phyloP scores from a whole-genome alignment of 2,329 filamentous ascomycete species.

The Phyllosticta ampelicida region DNA sequence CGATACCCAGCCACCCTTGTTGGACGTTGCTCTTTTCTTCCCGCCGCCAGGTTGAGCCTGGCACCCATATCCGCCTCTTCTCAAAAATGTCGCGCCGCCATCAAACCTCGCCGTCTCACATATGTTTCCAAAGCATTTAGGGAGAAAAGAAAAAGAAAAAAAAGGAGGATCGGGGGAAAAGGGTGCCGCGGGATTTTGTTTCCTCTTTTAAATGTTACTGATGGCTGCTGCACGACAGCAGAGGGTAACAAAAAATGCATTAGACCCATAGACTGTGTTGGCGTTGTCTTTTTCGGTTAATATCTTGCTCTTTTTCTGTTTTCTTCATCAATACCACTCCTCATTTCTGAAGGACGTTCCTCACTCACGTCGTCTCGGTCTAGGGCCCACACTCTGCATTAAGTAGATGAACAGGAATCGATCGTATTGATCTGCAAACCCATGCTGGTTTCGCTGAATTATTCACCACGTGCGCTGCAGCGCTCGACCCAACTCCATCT shows the following conservation, averaged over 20 bases:
- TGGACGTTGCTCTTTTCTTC: neutral
- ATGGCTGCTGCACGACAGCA: neutral
- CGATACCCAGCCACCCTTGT: neutral
- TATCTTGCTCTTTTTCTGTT: neutral
- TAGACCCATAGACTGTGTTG: neutral
- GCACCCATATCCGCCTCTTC: neutral
- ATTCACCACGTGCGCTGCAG: too few species aligned
- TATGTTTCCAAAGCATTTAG: neutral
- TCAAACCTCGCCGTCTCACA: neutral
- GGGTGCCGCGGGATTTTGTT: neutral
- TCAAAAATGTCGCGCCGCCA: neutral
- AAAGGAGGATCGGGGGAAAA: neutral
- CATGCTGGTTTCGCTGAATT: too few species aligned
- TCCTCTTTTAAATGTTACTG: neutral
- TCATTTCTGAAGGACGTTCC: too few species aligned
- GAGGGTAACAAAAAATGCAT: neutral
- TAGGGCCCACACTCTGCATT: neutral
- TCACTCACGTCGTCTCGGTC: neutral
- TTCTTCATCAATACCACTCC: neutral
- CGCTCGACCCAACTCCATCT: too few species aligned
- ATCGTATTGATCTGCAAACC: too few species aligned
- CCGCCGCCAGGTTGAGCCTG: neutral
- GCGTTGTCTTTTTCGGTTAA: neutral
- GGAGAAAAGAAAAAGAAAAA: neutral
- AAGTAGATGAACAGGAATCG: too few species aligned